Percentiles rank a stretch among this genome's conserved stretches.
Evolutionary conservation across 805 yeast genomes (phyloP).

Genomic region (Yarrowia osloensis): DNA sequence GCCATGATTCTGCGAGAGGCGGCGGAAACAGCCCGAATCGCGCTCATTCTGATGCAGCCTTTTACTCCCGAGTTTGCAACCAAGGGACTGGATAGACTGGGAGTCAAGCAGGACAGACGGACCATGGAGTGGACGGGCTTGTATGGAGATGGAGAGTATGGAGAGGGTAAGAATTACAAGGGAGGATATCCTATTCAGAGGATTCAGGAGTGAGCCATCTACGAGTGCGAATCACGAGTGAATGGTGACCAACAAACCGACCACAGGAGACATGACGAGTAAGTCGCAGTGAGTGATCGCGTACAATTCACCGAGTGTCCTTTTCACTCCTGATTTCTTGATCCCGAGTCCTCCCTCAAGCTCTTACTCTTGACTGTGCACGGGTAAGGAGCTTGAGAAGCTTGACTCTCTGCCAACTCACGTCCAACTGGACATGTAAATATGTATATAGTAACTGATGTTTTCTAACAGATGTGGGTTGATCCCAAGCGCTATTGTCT

Average conservation of each 20-base stretch:
- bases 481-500: no score
- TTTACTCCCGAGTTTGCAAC: slow-evolving; percentile 67
- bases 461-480: no score
- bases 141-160: slow-evolving; percentile 66
- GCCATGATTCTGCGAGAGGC: slow-evolving; percentile 63
- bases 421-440: no score
- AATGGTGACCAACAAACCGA: no score
- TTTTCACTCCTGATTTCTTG: no score
- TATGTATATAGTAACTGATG: neutral
- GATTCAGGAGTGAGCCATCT: neutral
- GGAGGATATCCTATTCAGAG: slow-evolving; percentile 53
- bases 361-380: no score
- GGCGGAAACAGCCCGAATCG: slow-evolving; percentile 68
- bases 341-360: no score
- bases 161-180: slow-evolving; percentile 53
- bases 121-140: slow-evolving; percentile 49
- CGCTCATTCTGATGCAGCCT: slow-evolving; percentile 68
- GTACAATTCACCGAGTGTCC: no score
- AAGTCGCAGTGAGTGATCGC: no score
- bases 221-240: neutral
- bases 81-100: slow-evolving; percentile 61
- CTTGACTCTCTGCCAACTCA: no score
- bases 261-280: no score
- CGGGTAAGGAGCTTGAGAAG: no score
- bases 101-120: slow-evolving; percentile 52